Conservation (phyloP, 2,329 filamentous ascomycete genomes). For the Colletotrichum sp. region DNA sequence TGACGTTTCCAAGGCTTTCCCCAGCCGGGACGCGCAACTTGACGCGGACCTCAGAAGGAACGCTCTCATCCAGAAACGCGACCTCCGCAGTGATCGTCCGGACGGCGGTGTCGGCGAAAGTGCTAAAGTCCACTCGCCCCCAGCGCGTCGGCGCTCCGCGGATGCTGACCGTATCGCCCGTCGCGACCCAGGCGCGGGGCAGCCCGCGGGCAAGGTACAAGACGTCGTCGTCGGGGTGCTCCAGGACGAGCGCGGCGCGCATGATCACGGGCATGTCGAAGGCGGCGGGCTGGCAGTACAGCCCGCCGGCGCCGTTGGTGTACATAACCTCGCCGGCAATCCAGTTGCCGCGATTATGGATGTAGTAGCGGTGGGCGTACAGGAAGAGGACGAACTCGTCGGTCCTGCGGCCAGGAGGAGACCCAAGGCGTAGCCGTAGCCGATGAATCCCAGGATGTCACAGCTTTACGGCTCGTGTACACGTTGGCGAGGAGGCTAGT, state of each 20-base stretch:
- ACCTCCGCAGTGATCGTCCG: neutral
- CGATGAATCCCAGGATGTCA: neutral
- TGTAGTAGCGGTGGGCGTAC: neutral
- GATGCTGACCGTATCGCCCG: neutral
- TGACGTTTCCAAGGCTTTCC: neutral
- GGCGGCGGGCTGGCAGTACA: neutral
- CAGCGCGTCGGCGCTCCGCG: neutral
- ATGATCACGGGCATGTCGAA: neutral
- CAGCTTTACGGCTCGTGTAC: no score
- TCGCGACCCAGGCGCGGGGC: neutral
- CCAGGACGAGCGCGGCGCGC: neutral
- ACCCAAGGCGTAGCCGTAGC: neutral
- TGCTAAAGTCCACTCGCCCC: neutral
- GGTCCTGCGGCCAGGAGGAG: neutral
- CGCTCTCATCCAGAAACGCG: neutral
- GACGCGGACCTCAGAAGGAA: accelerated
- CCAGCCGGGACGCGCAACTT: neutral
- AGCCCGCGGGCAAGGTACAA: neutral
- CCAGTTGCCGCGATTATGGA: neutral
- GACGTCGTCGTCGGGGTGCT: neutral
- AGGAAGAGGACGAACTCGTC: neutral
- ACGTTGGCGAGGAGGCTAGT: accelerated
- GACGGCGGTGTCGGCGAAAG: accelerated
- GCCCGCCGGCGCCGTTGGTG: neutral
- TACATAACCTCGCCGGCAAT: neutral